phyloP scores from a whole-genome alignment of 177 flowering plant species.

The Vitis hybrid region DNA sequence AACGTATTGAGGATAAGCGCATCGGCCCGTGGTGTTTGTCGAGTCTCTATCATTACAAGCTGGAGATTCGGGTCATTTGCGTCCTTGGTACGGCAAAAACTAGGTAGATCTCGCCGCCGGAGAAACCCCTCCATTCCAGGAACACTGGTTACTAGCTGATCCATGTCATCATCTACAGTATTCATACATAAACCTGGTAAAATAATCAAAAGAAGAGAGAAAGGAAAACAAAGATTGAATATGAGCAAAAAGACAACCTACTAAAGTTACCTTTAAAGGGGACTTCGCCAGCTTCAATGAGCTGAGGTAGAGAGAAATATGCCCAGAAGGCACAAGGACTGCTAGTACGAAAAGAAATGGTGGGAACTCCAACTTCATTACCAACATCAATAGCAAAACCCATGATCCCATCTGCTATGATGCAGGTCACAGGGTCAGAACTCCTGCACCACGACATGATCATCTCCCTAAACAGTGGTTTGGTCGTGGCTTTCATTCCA shows the following conservation, averaged over 20 bases:
- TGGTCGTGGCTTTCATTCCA: conserved; percentile 9
- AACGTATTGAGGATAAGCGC: conserved; percentile 54
- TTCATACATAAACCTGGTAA: too few species aligned
- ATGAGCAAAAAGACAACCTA: too few species aligned
- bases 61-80: conserved; percentile 14
- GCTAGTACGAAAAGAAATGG: conserved; percentile 34
- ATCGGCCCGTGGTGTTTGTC: conserved; percentile 14
- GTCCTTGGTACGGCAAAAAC: conserved; percentile 30
- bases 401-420: conserved; percentile 42
- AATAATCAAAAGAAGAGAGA: background rate
- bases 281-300: conserved; percentile 41
- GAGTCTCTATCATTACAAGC: conserved; percentile 14
- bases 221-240: too few species aligned
- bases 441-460: too few species aligned
- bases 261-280: conserved; percentile 39
- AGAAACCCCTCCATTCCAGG: conserved; percentile 43
- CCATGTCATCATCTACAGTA: conserved; percentile 38
- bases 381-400: conserved; percentile 32
- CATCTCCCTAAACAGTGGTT: conserved; percentile 22
- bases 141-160: conserved; percentile 21
- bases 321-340: conserved; percentile 48
- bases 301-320: conserved; percentile 25
- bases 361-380: conserved; percentile 32
- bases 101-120: conserved; percentile 46
- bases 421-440: conserved; percentile 9